These are phyloP conservation scores for Prunus salicina DNA, from an alignment of 306 rosid genomes.

Conservation along the genomic window DNA sequence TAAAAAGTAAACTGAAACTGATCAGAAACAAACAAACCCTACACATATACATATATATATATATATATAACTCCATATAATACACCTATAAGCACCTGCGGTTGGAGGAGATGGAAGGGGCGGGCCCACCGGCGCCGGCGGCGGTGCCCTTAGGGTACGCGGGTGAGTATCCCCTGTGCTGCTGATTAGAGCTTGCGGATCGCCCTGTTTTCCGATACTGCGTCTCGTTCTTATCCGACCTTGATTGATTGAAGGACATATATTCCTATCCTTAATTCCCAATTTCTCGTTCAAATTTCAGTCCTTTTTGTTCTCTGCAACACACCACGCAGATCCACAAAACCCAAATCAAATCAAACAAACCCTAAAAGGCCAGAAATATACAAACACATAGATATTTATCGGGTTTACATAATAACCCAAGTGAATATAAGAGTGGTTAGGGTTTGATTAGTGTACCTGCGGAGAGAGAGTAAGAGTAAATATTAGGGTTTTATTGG, in stretches of 20 bases:
- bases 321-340: conserved; percentile 39
- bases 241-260: conserved; percentile 99
- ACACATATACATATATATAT: background rate
- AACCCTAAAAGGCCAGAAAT: background rate
- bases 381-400: background rate
- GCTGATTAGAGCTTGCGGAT: conserved; percentile 74
- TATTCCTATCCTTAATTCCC: conserved; percentile 59
- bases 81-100: conserved; percentile 46
- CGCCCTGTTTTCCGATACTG: conserved; percentile 67
- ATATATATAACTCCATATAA: background rate
- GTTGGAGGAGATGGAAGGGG: conserved; percentile 46
- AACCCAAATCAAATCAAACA: background rate
- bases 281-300: background rate
- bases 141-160: conserved; percentile 63
- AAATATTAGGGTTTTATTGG: conserved; percentile 65
- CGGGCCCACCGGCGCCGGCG: conserved; percentile 61
- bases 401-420: background rate
- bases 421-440: background rate
- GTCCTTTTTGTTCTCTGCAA: conserved; percentile 34
- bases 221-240: conserved; percentile 73
- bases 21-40: conserved; percentile 14
- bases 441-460: conserved; percentile 33
- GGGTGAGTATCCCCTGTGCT: conserved; percentile 51
- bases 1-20: background rate
- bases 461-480: conserved; percentile 38